Evolutionary conservation across 75 land plant genomes (phyloP).

Genomic region (Isoetes taiwanensis): DNA sequence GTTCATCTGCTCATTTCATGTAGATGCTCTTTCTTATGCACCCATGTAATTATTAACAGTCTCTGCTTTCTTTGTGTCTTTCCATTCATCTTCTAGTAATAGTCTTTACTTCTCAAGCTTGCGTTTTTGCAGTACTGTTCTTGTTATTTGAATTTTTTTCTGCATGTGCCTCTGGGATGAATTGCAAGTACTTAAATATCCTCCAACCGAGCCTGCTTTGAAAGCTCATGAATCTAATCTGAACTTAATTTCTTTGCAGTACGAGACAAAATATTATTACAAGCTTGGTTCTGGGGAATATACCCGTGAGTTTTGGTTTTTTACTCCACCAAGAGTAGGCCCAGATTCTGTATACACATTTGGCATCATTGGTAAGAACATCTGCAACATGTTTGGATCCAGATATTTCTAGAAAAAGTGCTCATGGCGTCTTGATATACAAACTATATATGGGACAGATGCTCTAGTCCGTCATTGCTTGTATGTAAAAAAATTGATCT

Average conservation of each 20-base stretch:
- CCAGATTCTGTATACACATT: conserved; percentile 75
- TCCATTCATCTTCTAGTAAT: no score
- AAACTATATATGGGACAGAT: no score
- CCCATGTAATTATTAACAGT: no score
- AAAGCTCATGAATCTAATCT: no score
- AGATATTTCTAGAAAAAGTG: neutral
- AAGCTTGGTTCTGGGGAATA: conserved; percentile 44
- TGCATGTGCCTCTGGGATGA: neutral
- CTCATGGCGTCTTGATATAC: no score
- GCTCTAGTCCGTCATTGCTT: no score
- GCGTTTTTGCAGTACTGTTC: no score
- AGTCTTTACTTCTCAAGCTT: no score
- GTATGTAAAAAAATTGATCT: no score
- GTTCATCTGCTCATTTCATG: no score
- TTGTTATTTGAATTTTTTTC: neutral
- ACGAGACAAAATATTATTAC: conserved; percentile 60
- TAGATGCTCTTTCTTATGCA: no score
- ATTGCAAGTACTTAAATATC: neutral
- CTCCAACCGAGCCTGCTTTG: neutral
- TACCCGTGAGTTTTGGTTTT: conserved; percentile 56
- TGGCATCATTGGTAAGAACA: conserved; percentile 62
- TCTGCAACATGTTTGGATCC: neutral
- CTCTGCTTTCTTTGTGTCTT: no score
- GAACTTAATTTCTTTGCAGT: conserved; percentile 27
- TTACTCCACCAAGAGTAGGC: conserved; percentile 51